Percentiles rank a stretch among this genome's conserved stretches.
phyloP scores from a whole-genome alignment of 2,329 filamentous ascomycete genomes.

The Ophiostoma sp. region DNA sequence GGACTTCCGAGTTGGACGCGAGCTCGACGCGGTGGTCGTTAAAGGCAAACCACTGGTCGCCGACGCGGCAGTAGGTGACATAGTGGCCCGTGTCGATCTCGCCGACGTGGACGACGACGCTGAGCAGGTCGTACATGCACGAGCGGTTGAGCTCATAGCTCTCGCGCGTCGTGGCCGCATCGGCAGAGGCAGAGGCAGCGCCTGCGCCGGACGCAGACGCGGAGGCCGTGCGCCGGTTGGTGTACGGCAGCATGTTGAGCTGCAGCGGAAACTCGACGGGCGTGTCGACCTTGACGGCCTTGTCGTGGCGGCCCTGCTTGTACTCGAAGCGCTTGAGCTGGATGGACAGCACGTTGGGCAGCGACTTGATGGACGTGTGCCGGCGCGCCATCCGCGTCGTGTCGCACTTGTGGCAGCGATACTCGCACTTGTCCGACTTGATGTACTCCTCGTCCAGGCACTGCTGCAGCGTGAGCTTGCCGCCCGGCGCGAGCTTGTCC shows the following conservation, averaged over 20 bases:
- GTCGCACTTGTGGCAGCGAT: conserved; percentile 77
- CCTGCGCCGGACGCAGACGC: not conserved
- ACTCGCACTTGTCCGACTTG: conserved; percentile 79
- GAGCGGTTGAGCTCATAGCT: conserved; percentile 54
- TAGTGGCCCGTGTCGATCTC: conserved; percentile 92
- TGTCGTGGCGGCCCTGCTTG: conserved; percentile 59
- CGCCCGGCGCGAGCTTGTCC: conserved; percentile 33
- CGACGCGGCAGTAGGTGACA: conserved; percentile 79
- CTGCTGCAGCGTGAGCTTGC: conserved; percentile 56
- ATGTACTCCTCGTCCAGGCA: conserved; percentile 86
- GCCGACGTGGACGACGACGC: conserved; percentile 88
- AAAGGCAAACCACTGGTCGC: conserved; percentile 90
- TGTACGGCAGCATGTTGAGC: conserved; percentile 88
- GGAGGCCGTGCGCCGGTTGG: conserved; percentile 54
- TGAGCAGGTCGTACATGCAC: conserved; percentile 80
- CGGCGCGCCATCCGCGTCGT: conserved; percentile 74
- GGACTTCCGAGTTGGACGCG: conserved; percentile 76
- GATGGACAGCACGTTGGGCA: conserved; percentile 85
- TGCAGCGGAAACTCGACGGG: conserved; percentile 79
- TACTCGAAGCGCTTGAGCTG: conserved; percentile 87
- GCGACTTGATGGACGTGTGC: conserved; percentile 73
- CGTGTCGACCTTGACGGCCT: conserved; percentile 81
- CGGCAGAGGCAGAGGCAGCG: not conserved
- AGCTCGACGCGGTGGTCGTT: conserved; percentile 90
- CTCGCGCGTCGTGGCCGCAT: conserved; percentile 42